Base-by-base conservation (phyloP, 495 filamentous ascomycete species). In the Penicillium paxilli region DNA sequence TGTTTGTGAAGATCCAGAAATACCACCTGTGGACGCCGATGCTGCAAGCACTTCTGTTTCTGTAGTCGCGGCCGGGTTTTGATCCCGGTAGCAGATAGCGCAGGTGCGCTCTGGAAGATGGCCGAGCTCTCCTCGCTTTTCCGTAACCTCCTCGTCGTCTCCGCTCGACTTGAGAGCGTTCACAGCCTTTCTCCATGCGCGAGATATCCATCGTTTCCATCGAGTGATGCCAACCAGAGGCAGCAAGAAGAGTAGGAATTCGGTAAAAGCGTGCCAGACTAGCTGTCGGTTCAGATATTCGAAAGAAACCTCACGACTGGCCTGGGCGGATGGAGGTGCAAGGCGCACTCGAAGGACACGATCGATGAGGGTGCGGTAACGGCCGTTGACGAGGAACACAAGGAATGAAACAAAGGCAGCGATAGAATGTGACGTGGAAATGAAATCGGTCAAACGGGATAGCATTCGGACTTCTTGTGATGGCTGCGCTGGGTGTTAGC, bases 201-300 rank as follows among this genome's bases (percentile, higher is more conserved):
- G 81, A 22, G 86, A 78, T 21, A 96, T 79, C 91, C 92, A 97
- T 47, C 92, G 81, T 47, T 89, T 82, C 94, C 94, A 99, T 52
- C 92, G 81, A 60, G 87, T 87, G 53, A 99, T 93, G 38, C 93
- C 93, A 37, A 99, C 90, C 22, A 99, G 77, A 1, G 94, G 94
- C 4, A 99, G 80, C 10, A 99, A 82, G 67, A 99, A 99, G 6
- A 99, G 83, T 5, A 99, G 80, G 63, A 98, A 98, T 67, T 98
- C 94, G 21, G 94, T 98, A 62, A 98, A 97, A 16, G 94, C 94
- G 67, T 98, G 94, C 94, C 94, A 98, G 37, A 98, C 94, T 6
- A 98, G 82, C 70, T 98, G 94, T 12, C 94, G 87, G 66, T 98
- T 98, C 40, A 98, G 82, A 67, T 97, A 98, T 72, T 98, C 94